Evolutionary conservation across 177 flowering plant genomes (phyloP), one percentile per base, ranked within the genome.

Genomic region (Vitis hybrid): DNA sequence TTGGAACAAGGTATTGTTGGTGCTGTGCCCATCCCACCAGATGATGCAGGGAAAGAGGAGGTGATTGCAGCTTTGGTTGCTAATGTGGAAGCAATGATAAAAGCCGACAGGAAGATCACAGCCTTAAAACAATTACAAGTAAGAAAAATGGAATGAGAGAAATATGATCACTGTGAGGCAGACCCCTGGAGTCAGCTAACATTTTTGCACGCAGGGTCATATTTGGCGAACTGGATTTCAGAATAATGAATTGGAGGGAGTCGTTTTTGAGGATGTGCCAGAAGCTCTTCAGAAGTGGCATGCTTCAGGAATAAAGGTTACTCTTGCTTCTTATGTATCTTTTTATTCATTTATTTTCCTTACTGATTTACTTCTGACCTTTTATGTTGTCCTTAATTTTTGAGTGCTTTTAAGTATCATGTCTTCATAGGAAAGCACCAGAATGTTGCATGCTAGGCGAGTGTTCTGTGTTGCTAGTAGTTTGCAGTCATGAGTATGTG

Each of bases 161-260:
- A 15, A 22, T 31, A 51, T 53, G 1, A 22, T 9, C 45, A 15
- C 29, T 18, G 1, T 62, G 15, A 31, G 51, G 18, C 48, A 26
- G 63, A 31, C 14, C 45, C 55, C 51, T 31, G n/a, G 59, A 51
- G 57, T 29, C 51, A 19, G 18, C 56, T 70, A 58, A 60, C 62
- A 16, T 69, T 49, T 62, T 26, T 52, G 31, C 51, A 39, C 72
- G 72, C 82, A 95, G 99, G 98, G 99, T 74, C 99, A 92, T 77
- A 88, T 95, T 78, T 95, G 99, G 99, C 76, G 85, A 73, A 93
- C 99, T 59, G 99, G 99, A 39, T 95, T 80, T 71, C 78, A 83
- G 83, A 86, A 72, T 20, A 86, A 85, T 64, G 97, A 93, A 81
- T 53, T 95, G 76, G 74, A 90, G 73, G 92, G 86, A 64, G 84